Evolutionary conservation across 805 yeast species (phyloP), one percentile per base, ranked within the genome.

Genomic region (Kuraishia floccosa): DNA sequence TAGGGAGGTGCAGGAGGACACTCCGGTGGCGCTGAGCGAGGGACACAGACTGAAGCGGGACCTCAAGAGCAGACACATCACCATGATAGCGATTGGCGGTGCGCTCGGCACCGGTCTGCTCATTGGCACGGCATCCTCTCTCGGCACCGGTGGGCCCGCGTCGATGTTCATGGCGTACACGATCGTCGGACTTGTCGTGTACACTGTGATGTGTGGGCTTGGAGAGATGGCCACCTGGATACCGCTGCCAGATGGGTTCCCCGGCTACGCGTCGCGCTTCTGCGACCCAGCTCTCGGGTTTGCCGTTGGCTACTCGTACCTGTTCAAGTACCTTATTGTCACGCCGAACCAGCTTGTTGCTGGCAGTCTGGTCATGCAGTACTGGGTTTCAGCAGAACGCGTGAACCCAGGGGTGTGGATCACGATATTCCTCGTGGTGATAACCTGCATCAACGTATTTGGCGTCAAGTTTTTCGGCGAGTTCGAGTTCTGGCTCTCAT

Each of bases 71-170:
- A 50, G 76, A 39, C 76, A 68, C 37, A 63, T 68, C 40, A 58
- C 70, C 30, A 68, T 70, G 76, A 68, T 70, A 54, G 73, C 91
- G 39, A 72, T 83, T 40, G 93, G 91, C 41, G 89, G 91, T 41
- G 82, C 89, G 6, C 55, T 82, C 31, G 91, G 91, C 34, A 80
- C 91, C 1, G 93, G 87, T 46, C 61, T 82, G 34, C 59, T 82
- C 40, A 76, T 82, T 41, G 85, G 87, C 44, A 77, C 87, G 3
- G 85, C 86, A 34, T 56, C 73, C 11, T 76, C 87, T 1, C 60
- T 82, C 33, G 60, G 65, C n/a, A 50, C 63, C 9, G 85, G 83
- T 10, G 94, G 94, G 6, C 89, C 79, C 2, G 79, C 65, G 17
- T 59, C 74, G 31, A 60, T 71, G 28, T 59, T 73, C 26, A 65